Evolutionary conservation across 805 yeast species (phyloP).

Genomic region (Metschnikowia sp.): DNA sequence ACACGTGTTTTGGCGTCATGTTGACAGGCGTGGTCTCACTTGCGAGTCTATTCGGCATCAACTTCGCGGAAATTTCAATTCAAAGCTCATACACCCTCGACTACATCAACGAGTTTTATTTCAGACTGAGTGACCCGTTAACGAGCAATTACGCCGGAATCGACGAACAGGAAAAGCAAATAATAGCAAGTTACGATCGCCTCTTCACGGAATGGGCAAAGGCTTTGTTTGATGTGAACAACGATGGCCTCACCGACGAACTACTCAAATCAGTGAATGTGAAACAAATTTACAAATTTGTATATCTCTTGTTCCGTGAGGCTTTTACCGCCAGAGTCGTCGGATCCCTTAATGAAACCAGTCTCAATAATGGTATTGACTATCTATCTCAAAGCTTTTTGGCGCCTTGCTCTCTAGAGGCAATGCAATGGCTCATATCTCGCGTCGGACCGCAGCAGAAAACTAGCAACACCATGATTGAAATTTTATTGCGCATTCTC

Average conservation of each 20-base stretch:
- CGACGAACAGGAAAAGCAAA: conserved; percentile 28
- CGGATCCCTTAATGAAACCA: conserved; percentile 54
- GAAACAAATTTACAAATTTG: conserved; percentile 61
- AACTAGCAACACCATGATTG: conserved; percentile 11
- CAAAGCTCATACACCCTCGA: conserved; percentile 31
- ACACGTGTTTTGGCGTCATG: conserved; percentile 64
- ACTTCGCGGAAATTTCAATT: conserved; percentile 22
- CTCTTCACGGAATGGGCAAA: conserved; percentile 66
- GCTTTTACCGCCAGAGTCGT: conserved; percentile 58
- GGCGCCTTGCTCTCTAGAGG: conserved; percentile 46
- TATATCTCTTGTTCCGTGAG: conserved; percentile 74
- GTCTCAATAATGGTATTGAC: conserved; percentile 75
- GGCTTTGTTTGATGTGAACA: conserved; percentile 65
- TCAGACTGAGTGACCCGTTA: conserved; percentile 29
- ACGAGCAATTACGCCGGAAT: conserved; percentile 18
- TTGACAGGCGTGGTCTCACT: conserved; percentile 33
- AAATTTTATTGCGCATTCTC: conserved; percentile 13
- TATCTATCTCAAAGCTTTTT: conserved; percentile 81
- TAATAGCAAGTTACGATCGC: conserved; percentile 30
- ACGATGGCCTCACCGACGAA: conserved; percentile 81
- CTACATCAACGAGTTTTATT: conserved; percentile 32
- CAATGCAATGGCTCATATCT: conserved; percentile 29
- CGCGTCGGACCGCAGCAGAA: conserved; percentile 15
- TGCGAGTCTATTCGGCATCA: conserved; percentile 24
- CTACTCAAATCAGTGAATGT: conserved; percentile 63